Evolutionary conservation across 2,329 filamentous ascomycete species (phyloP).

Genomic region (Fusarium anthophilum): DNA sequence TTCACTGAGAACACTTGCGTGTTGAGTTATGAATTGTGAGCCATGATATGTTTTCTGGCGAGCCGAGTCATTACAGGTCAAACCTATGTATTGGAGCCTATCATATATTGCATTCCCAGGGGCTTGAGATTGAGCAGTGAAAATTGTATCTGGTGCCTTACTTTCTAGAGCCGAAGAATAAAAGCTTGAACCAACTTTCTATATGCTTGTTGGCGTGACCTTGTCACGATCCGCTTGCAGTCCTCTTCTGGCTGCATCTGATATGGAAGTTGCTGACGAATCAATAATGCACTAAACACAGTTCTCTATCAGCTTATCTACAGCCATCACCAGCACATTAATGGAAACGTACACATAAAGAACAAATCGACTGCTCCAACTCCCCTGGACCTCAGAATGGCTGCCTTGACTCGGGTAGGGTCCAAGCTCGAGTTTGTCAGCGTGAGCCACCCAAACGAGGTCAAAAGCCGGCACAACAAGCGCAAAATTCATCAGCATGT

Average conservation of each 20-base stretch:
- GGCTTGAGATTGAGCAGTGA: background rate
- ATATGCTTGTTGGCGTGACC: background rate
- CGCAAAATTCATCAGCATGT: slow-evolving; percentile 4
- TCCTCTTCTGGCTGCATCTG: background rate
- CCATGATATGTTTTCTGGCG: background rate
- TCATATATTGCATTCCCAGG: background rate
- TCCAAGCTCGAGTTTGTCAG: background rate
- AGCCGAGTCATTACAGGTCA: background rate
- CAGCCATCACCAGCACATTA: background rate
- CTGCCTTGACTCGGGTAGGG: background rate
- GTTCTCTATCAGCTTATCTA: background rate
- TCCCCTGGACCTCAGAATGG: background rate
- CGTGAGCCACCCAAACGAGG: background rate
- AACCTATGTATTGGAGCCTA: background rate
- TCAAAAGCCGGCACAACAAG: background rate
- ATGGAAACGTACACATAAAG: too few relatives aligned
- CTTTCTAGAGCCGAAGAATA: background rate
- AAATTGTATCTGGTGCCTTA: background rate
- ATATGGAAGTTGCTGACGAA: background rate
- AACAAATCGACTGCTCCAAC: too few relatives aligned
- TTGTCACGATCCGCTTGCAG: background rate
- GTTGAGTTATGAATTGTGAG: too few relatives aligned
- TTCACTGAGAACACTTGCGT: background rate
- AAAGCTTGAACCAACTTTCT: background rate
- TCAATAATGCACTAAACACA: background rate